phyloP scores from a whole-genome alignment of 148 eudicot species.

The Cornus suecica region DNA sequence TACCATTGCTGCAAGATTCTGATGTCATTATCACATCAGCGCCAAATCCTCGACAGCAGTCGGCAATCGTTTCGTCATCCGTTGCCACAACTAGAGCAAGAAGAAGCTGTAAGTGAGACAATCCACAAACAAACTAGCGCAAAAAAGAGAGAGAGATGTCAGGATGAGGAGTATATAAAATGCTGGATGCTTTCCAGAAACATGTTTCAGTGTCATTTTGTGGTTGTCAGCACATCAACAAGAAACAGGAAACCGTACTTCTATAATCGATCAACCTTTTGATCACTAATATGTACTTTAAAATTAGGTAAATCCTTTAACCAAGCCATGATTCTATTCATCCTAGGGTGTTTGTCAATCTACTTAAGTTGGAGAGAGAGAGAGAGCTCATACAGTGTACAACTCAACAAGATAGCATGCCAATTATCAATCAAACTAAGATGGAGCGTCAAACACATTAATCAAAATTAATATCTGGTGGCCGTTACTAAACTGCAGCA shows the following conservation, averaged over 20 bases:
- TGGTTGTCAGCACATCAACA: background rate
- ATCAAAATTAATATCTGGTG: background rate
- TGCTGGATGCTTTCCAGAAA: background rate
- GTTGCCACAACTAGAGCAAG: conserved; percentile 84
- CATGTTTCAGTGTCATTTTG: background rate
- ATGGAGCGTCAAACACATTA: background rate
- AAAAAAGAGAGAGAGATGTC: background rate
- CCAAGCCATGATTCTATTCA: background rate
- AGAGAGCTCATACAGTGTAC: background rate
- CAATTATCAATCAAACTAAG: background rate
- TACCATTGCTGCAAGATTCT: conserved; percentile 90
- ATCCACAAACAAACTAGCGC: background rate
- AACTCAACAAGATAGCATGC: background rate
- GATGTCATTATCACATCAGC: conserved; percentile 98
- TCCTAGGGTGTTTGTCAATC: background rate
- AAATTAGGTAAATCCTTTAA: background rate
- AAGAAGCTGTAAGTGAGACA: conserved; percentile 10
- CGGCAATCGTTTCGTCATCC: conserved; percentile 93
- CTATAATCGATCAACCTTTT: background rate
- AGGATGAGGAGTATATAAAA: background rate
- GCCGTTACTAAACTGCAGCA: background rate
- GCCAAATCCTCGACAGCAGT: conserved; percentile 90
- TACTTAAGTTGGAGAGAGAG: background rate
- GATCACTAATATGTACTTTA: background rate
- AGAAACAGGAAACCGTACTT: background rate